Evolutionary conservation across 352 stramenopile species (phyloP), one percentile per base, ranked within the genome.

Genomic region (Phytophthora hybrid): DNA sequence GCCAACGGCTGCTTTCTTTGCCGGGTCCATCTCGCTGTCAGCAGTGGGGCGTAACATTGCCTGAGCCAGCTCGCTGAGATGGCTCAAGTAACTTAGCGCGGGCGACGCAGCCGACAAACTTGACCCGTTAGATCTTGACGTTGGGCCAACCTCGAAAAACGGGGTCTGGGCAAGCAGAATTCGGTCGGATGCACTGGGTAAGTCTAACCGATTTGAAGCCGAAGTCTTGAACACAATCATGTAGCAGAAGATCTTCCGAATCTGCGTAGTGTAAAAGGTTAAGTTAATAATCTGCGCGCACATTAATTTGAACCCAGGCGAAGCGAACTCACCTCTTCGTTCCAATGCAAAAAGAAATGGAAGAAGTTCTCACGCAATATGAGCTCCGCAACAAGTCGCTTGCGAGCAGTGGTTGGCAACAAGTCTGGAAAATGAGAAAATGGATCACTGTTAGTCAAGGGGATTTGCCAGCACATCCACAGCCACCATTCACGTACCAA

Each of bases 351-450:
- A 72, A 95, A 95, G 56, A 96, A 85, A 31, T 82, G 80, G 56
- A 95, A 96, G 67, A 96, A 96, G 62, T 96, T 92, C n/a, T 96
- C 88, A 16, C 88, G 85, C 51, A 96, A 63, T 29, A 96, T 81
- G 19, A 95, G 75, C 51, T 95, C 88, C 2, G 82, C 82, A 16
- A 96, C 80, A 47, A 96, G 75, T 0, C 82, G 80, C 63, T 91
- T 87, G 29, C 89, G 87, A 34, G 79, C 83, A 39, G 68, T 86
- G 6, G 88, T 82, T 32, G 87, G 88, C 41, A 96, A 70, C 31
- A 93, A 67, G 52, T 93, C 88, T 95, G 23, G 18, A 39, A 4
- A 46, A 31, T 41, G 7, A 37, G 59, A 5, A 69, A 16, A 58
- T 73, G 19, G 53, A 9, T 32, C 10, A 32, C 6, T 14, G 31